phyloP scores from a whole-genome alignment of 495 filamentous ascomycete species.

The Lasiosphaeris hirsuta region DNA sequence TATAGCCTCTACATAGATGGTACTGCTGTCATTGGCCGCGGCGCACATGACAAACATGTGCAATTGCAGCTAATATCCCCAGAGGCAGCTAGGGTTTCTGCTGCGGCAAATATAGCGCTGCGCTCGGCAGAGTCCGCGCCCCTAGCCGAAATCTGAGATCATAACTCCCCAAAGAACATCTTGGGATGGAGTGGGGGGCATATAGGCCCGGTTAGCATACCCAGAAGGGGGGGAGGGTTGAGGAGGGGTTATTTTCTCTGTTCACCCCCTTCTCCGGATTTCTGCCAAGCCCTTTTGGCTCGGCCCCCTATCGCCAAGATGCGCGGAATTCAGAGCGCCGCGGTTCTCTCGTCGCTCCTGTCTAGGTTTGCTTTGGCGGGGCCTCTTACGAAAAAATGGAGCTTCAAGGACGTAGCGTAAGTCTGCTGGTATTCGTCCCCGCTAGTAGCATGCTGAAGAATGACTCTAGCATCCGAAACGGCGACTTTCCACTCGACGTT shows the following conservation, averaged over 20 bases:
- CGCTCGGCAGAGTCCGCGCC: neutral
- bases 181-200: neutral
- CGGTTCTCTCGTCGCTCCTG: neutral
- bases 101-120: neutral
- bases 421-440: neutral
- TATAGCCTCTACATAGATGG: neutral
- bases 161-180: neutral
- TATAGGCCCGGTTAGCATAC: neutral
- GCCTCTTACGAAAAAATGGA: neutral
- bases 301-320: neutral
- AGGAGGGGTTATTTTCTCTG: too few relatives aligned
- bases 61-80: neutral
- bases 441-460: neutral
- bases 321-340: neutral
- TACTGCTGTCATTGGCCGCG: neutral
- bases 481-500: constrained; percentile 34
- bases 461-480: constrained; percentile 26
- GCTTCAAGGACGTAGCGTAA: neutral
- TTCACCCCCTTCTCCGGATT: neutral
- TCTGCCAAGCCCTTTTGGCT: neutral
- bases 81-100: neutral
- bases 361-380: neutral
- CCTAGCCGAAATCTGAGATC: neutral
- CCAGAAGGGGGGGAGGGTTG: too few relatives aligned
- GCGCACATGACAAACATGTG: neutral